Evolutionary conservation across 768 basidiomycete species (phyloP), one percentile per base, ranked within the genome.

Genomic region (Xerocomus brunneocitrinus): DNA sequence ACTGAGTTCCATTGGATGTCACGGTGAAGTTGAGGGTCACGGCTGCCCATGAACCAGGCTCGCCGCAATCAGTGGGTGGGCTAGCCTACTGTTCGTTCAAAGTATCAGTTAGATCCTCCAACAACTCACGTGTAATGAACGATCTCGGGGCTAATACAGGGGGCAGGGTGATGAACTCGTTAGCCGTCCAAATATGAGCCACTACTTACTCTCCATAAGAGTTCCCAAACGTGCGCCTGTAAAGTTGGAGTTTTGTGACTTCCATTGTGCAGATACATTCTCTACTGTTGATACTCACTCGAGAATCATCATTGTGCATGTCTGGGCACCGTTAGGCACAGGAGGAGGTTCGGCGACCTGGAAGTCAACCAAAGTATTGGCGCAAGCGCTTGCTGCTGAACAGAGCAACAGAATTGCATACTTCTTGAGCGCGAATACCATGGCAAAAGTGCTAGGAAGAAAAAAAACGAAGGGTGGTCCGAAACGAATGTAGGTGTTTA

Each of bases 1-100:
- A 89, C 63, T 89, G 87, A 7, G 84, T 86, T 42, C 89, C 89
- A 50, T 88, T 90, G 51, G 81, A 83, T 3, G 86, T 85, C 19
- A 85, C 85, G 0, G 89, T 89, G 59, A 89, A 83, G 64, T 89
- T 89, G 34, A 90, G 72, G 8, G 81, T 85, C 31, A 91, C 76
- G 0, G 80, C 87, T 7, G 85, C 79, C 89, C 89, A 91, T 5
- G 84, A 80, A 2, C 89, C 87, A 22, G 77, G 72, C 3, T 74
- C 64, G 14, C 89, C 88, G 65, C 89, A 91, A 59, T 84, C 79
- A 9, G 79, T 79, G 0, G 88, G 87, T 25, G 89, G 89, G 24
- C 86, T 89, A 56, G 7, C 34, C 24, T 1, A 5, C 2, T 10
- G 36, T 59, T n/a, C 54, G 35, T 12, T 43, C n/a, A 30, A 8